Evolutionary conservation across 768 basidiomycete species (phyloP).

Genomic region (Panus rudis): DNA sequence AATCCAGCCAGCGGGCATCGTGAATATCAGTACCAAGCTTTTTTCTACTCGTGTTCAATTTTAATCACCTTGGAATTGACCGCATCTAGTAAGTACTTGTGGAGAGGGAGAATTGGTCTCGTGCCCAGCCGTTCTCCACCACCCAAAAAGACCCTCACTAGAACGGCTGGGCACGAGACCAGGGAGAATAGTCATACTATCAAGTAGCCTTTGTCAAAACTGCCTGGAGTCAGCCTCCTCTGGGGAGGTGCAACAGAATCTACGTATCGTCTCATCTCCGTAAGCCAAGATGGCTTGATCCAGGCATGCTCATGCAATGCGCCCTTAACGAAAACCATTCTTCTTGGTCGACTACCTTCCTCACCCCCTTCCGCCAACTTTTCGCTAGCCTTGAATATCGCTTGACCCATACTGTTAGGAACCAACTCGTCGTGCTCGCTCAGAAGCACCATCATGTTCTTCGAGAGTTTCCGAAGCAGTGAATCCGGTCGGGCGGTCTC

Average conservation of each 20-base stretch:
- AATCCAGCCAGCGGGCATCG: too few relatives aligned
- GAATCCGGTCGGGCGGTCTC: constrained; percentile 1
- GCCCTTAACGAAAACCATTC: constrained; percentile 22
- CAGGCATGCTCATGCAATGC: constrained; percentile 36
- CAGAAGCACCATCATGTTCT: constrained; percentile 28
- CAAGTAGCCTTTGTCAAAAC: too few relatives aligned
- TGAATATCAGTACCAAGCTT: too few relatives aligned
- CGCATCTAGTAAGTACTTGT: too few relatives aligned
- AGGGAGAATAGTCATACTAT: too few relatives aligned
- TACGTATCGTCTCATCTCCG: constrained; percentile 21
- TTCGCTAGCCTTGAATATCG: constrained; percentile 18
- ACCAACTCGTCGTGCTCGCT: constrained; percentile 44
- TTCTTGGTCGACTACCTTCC: not conserved
- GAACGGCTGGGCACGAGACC: too few relatives aligned
- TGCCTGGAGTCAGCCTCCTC: too few relatives aligned
- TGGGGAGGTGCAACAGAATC: not conserved
- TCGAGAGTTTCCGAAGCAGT: constrained; percentile 13
- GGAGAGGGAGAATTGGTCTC: too few relatives aligned
- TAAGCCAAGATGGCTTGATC: constrained; percentile 23
- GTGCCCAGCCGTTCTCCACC: too few relatives aligned
- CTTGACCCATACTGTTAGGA: constrained; percentile 29
- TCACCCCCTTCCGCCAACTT: not conserved
- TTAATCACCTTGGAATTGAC: too few relatives aligned
- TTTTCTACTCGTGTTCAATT: too few relatives aligned
- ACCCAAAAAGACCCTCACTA: too few relatives aligned